These are phyloP conservation scores for Cichorium intybus DNA, from an alignment of 140 eudicot genomes.

Conservation along the genomic window DNA sequence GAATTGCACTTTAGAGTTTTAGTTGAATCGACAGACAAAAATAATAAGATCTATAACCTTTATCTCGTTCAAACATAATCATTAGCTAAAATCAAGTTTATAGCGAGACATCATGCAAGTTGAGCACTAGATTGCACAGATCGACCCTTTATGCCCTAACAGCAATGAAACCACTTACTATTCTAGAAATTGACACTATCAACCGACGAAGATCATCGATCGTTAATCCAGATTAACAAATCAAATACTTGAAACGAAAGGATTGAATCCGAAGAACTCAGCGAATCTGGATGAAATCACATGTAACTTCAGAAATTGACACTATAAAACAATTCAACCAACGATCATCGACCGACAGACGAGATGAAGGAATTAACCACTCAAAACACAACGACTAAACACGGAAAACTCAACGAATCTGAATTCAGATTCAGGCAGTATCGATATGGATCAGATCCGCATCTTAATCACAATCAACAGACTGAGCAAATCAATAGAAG, in stretches of 20 bases:
- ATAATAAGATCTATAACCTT: not conserved
- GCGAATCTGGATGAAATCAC: slow-evolving; percentile 16
- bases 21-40: not conserved
- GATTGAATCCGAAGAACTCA: slow-evolving; percentile 2
- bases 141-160: not conserved
- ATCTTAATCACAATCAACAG: slow-evolving; percentile 3
- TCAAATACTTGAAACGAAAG: not conserved
- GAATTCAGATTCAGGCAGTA: not conserved
- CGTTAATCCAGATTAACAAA: slow-evolving; percentile 14
- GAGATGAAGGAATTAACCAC: slow-evolving; percentile 5
- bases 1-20: not conserved
- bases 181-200: not conserved
- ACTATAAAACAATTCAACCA: slow-evolving; percentile 6
- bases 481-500: not conserved
- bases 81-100: not conserved
- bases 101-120: not conserved
- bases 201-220: not conserved
- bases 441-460: slow-evolving; percentile 31
- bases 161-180: not conserved
- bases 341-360: not conserved
- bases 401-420: slow-evolving; percentile 21
- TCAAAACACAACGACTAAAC: not conserved
- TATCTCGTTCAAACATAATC: slow-evolving; percentile 16
- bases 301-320: not conserved
- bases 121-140: not conserved